phyloP scores from a whole-genome alignment of 106 monocot species.

The Agapanthus africanus region DNA sequence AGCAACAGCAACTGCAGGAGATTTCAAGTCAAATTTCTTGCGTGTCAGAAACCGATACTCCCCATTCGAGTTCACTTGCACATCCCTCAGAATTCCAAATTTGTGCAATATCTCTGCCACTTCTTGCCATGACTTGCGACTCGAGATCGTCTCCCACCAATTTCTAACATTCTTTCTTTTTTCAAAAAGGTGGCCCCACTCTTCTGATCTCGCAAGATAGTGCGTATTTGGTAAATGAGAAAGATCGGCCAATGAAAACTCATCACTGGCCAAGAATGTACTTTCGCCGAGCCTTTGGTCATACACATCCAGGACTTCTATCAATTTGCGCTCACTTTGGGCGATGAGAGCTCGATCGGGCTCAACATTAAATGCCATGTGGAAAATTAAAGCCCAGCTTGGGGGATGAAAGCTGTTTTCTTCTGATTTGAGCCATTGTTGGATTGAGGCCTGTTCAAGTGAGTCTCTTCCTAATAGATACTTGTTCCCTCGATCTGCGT shows the following conservation, averaged over 20 bases:
- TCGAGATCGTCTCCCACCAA: slow-evolving; percentile 59
- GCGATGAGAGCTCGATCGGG: slow-evolving; percentile 11
- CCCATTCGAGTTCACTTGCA: background rate
- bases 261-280: slow-evolving; percentile 45
- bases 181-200: slow-evolving; percentile 38
- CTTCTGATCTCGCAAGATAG: slow-evolving; percentile 31
- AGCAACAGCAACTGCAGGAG: background rate
- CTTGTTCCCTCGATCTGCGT: slow-evolving; percentile 34
- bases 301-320: slow-evolving; percentile 54
- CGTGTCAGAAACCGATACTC: background rate
- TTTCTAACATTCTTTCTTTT: slow-evolving; percentile 43
- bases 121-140: slow-evolving; percentile 39
- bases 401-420: slow-evolving; percentile 57
- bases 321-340: slow-evolving; percentile 33
- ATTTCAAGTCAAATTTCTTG: background rate
- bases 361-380: slow-evolving; percentile 32
- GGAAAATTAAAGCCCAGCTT: slow-evolving; percentile 41
- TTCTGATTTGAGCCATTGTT: slow-evolving; percentile 70
- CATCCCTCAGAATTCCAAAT: slow-evolving; percentile 4
- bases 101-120: slow-evolving; percentile 23
- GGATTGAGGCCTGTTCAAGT: slow-evolving; percentile 47
- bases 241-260: slow-evolving; percentile 70
- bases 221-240: slow-evolving; percentile 63
- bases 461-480: slow-evolving; percentile 48
- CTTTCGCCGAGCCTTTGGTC: slow-evolving; percentile 47